Evolutionary conservation across 2,329 filamentous ascomycete species (phyloP), one percentile per base, ranked within the genome.

Genomic region (Alternaria gansuensis): DNA sequence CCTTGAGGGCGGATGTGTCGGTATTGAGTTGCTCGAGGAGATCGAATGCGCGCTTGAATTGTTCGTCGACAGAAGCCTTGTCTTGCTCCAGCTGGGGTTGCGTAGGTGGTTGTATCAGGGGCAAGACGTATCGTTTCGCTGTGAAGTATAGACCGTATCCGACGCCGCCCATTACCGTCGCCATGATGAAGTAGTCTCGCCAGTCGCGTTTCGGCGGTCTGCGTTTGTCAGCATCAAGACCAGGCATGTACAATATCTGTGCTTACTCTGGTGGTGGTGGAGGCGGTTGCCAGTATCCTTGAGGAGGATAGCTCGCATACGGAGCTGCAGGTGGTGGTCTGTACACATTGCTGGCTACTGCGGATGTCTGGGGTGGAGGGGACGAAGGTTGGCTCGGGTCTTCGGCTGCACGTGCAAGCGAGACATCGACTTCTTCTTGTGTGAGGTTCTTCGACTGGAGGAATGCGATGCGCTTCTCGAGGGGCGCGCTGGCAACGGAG

Each of bases 141-240:
- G 97, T 85, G 65, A 89, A 87, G 75, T 95, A 99, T 23, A 97
- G 79, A 0, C 93, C 94, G 73, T 97, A 98, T 37, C 92, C 86
- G 21, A 97, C 89, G 48, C 93, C 92, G 57, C 93, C 90, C 63
- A 96, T 90, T 11, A 98, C 91, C 0, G 95, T 99, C 7, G 95
- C 95, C 92, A 98, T 97, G 78, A 99, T 98, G 80, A 99, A 99
- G 91, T 93, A 98, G 76, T 99, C 95, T 62, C 96, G 87, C 95
- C 95, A 99, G 80, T 99, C 95, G 73, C 95, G 85, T 75, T 88
- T 89, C 3, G 93, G 93, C 2, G 88, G 72, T 54, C 76, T 78
- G 8, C 48, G 1, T 7, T 3, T 26, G 54, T 75, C 57, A 73
- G 72, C 54, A 36, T 58, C 37, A 17, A 4, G 13, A 29, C 34